Evolutionary conservation across 78 protist species (phyloP).

Genomic region (Dictyostelium citrinum): DNA sequence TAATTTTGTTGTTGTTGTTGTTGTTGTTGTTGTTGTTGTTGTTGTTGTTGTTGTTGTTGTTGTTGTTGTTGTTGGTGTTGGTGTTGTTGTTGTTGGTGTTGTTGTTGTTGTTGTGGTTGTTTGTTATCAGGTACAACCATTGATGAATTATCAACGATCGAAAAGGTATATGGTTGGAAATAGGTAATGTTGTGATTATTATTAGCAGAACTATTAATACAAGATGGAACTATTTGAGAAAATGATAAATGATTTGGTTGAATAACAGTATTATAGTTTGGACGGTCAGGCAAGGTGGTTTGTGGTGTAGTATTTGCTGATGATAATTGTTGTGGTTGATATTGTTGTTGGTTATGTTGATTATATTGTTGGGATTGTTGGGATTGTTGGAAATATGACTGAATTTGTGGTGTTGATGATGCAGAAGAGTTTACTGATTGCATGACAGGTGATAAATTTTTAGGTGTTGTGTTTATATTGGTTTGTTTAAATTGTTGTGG

Average conservation of each 20-base stretch:
- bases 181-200: neutral
- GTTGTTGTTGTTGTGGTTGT: neutral
- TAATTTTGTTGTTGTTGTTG: neutral
- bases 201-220: neutral
- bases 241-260: neutral
- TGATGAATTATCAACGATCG: neutral
- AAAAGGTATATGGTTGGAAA: neutral
- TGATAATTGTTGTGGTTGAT: neutral
- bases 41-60: neutral
- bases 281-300: neutral
- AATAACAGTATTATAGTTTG: neutral
- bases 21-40: conserved; percentile 5
- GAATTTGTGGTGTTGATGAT: conserved; percentile 18
- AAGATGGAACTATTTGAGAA: neutral
- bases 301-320: neutral
- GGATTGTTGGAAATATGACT: neutral
- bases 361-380: neutral
- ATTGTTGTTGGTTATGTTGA: neutral
- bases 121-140: neutral
- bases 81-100: conserved; percentile 1
- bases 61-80: conserved; percentile 43
- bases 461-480: neutral
- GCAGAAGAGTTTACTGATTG: neutral
- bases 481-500: neutral
- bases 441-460: neutral